phyloP scores from a whole-genome alignment of 106 monocot species.

The Phalaenopsis equestris region DNA sequence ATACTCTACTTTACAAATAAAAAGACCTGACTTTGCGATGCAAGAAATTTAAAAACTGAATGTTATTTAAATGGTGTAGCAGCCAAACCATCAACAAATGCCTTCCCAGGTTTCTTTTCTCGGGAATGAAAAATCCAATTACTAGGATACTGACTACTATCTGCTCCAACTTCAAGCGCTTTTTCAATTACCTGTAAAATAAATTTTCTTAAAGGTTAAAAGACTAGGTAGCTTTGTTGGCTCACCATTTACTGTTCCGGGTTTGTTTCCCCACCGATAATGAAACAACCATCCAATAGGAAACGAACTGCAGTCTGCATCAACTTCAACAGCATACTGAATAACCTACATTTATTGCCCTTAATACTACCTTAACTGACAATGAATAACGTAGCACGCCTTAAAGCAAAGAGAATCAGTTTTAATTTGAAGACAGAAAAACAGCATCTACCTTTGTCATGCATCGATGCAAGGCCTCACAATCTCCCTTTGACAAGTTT shows the following conservation, averaged over 20 bases:
- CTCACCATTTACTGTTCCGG: conserved; percentile 76
- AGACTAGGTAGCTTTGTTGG: background rate
- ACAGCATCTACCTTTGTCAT: conserved; percentile 59
- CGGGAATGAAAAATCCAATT: conserved; percentile 92
- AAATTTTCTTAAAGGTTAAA: conserved; percentile 27
- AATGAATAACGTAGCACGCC: background rate
- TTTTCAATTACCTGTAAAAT: conserved; percentile 85
- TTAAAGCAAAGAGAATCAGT: background rate
- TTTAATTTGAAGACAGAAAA: background rate
- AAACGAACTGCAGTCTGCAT: conserved; percentile 59
- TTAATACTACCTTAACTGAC: conserved; percentile 15
- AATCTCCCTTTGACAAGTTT: conserved; percentile 57
- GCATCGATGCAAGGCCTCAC: conserved; percentile 54
- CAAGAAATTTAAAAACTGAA: background rate
- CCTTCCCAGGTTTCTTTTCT: conserved; percentile 82
- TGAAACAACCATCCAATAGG: conserved; percentile 89
- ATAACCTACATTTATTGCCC: conserved; percentile 62
- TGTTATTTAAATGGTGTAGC: conserved; percentile 10
- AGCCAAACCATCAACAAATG: conserved; percentile 78
- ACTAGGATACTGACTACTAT: conserved; percentile 78
- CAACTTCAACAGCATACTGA: conserved; percentile 62
- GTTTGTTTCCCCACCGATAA: conserved; percentile 76
- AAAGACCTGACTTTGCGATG: background rate
- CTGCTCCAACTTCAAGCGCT: conserved; percentile 82
- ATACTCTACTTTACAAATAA: background rate